Base-by-base conservation (phyloP, 2,329 filamentous ascomycete genomes). In the Fonsecaea nubica region DNA sequence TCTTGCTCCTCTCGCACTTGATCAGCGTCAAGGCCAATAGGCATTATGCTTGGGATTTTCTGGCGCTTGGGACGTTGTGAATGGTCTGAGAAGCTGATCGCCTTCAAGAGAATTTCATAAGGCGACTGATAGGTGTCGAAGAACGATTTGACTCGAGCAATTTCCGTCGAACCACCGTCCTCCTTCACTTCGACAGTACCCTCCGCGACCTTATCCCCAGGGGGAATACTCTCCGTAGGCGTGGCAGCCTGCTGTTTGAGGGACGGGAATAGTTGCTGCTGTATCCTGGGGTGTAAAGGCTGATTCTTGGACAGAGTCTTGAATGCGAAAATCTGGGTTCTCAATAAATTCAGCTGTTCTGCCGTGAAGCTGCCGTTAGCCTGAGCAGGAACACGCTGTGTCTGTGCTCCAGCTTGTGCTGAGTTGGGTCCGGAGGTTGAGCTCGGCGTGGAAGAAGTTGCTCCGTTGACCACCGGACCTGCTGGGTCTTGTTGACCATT, bases 311-410 rank as follows among this genome's bases (percentile, higher is more conserved):
- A 90, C 3, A 99, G 84, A 71, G 93, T 85, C 79, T 96, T 96
- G 80, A 97, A 98, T 0, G 94, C 93, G 73, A 90, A 85, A 58
- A 98, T 97, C 77, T 99, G 95, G 71, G 91, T 89, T 67, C 92
- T 86, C 9, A 99, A 82, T 52, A 92, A 87, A 30, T 86, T 84
- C 54, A 97, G 82, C 77, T 99, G 95, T 64, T 95, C 91, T 30
- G 86, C 85, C 12, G 89, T 89, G 76, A 97, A 93, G 68, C 88
- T 88, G 58, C 85, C 84, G 58, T 66, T 74, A 38, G 62, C 57
- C 55, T 74, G 69, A 38, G 75, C 59, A 53, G 73, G 69, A 55
- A 71, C 72, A 60, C 69, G 75, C 71, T 69, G 59, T 45, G 62
- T 62, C 53, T 53, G 58, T 40, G 69, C 68, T n/a, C 77, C 71